Base-by-base conservation (phyloP, 768 basidiomycete species). In the Russula sp. region DNA sequence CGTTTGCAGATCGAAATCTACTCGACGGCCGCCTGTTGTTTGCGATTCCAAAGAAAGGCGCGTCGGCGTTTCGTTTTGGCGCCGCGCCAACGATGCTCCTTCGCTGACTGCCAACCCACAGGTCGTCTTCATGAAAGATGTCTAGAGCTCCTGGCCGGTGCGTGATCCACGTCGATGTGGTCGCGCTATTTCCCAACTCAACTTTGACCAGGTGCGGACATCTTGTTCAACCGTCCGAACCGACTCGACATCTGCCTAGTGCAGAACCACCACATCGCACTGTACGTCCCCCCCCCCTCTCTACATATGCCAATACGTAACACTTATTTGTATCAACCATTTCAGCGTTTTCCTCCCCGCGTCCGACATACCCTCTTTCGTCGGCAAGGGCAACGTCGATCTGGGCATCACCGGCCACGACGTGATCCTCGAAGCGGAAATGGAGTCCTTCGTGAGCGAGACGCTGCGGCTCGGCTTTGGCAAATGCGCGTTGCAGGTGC, bases 391-490 rank as follows among this genome's bases (percentile, higher is more conserved):
- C 52, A 89, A 94, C 70, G 90, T 99, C 69, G 91, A 98, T 68
- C 80, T 99, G 47, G 97, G 97, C 7, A 97, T 99, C 68, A 98
- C 97, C 9, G 97, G 97, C 5, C 94, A 98, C 75, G 97, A 99
- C 77, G 91, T 97, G 65, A 90, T 98, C 66, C 83, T 95, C 49
- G 96, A 99, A 74, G 81, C 93, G 2, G 75, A 86, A 59, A 93
- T 97, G 86, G 78, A 89, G 64, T 72, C 79, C 13, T 81, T 83
- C 61, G 85, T 98, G 58, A 83, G 84, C 1, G 89, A 97, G 69
- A 78, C 86, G 14, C 82, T 95, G 13, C 85, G 84, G 3, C 85
- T 99, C 54, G 91, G 87, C 0, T 98, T 98, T 68, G 96, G 96
- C 6, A 95, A 93, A 73, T 98, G 97, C 71, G 76, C 85, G 0